Base-by-base conservation (phyloP, 139 green algal genomes). In the Closterium sp. region DNA sequence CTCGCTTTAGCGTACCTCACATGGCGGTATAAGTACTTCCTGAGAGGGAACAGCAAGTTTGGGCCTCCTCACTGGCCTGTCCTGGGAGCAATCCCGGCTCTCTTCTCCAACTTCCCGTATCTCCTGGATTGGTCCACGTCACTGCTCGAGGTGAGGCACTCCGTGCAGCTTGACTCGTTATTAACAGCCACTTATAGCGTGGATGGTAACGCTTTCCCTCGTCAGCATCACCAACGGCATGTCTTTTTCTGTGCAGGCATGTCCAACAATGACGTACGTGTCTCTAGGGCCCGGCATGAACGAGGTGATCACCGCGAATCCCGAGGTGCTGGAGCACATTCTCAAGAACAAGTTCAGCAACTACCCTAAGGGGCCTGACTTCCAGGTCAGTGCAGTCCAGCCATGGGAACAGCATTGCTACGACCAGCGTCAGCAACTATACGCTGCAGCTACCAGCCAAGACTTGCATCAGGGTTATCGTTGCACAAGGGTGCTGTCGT, bases 321-420 rank as follows among this genome's bases (percentile, higher is more conserved):
- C 89, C 31, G 30, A 28, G 12, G 87, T 87, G 34, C 19, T 92
- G 89, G 83, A 92, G 83, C 32, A 92, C 76, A 43, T 92, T 33
- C 87, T 92, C 21, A 92, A 92, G 43, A 90, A 64, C 33, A 92
- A 89, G 31, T 92, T 92, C 30, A 23, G 31, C n/a, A 89, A 92
- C 83, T 92, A 92, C 64, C 89, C 89, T n/a, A 92, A 92, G 64
- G 89, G 89, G 8, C 83, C 89, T n/a, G n/a, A 88, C 21, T 92
- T 81, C n/a, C 89, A 92, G 89, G 89, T 92, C 55, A 76, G 83
- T 86, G 81, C 64, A 83, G 16, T 83, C 64, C 64, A 10, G 10
- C 64, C 64, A 10, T 16, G 10, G 10, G 16, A 83, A 83, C 16
- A 16, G 12, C 10, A 28, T 83, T 83, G 10, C 16, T 83, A 83